A percentile compares a stretch with the other conserved stretches of the same genome.
These are phyloP conservation scores for Cyclocybe cylindracea DNA, from an alignment of 768 basidiomycete genomes.

Conservation along the genomic window DNA sequence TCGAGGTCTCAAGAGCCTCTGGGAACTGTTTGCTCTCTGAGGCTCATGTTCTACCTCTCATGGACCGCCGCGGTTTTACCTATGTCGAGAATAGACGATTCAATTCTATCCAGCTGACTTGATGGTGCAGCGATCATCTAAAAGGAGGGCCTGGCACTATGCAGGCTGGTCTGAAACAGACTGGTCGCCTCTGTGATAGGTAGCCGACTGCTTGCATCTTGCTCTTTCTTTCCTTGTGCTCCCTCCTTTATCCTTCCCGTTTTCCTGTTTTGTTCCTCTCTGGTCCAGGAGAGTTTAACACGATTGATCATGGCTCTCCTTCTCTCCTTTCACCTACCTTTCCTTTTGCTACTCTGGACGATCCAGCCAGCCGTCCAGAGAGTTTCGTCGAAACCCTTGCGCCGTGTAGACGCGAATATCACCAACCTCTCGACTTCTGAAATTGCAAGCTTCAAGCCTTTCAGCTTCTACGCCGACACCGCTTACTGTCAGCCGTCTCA, in stretches of 20 bases:
- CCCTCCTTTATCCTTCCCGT: conserved; percentile 2
- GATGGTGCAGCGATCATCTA: too few relatives aligned
- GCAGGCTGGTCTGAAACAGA: too few relatives aligned
- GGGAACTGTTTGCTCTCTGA: too few relatives aligned
- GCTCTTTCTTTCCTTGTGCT: not conserved
- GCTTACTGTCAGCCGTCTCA: conserved; percentile 47
- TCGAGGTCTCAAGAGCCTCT: too few relatives aligned
- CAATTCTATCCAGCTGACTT: too few relatives aligned
- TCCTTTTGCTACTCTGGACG: conserved; percentile 1
- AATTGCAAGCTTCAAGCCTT: conserved; percentile 45
- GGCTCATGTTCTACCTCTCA: too few relatives aligned
- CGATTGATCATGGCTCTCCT: conserved; percentile 1
- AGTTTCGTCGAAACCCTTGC: conserved; percentile 5
- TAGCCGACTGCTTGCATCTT: not conserved
- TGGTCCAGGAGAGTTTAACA: conserved; percentile 8
- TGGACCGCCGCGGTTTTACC: too few relatives aligned
- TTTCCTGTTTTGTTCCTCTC: not conserved
- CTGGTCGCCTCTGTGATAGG: not conserved
- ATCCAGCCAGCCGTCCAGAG: not conserved
- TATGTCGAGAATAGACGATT: too few relatives aligned
- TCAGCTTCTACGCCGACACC: conserved; percentile 50
- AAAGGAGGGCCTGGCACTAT: too few relatives aligned
- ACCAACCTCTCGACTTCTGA: conserved; percentile 38
- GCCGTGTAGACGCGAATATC: conserved; percentile 22
- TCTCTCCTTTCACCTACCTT: not conserved